Base-by-base conservation (phyloP, 768 basidiomycete genomes). In the Phylloporus sp. region DNA sequence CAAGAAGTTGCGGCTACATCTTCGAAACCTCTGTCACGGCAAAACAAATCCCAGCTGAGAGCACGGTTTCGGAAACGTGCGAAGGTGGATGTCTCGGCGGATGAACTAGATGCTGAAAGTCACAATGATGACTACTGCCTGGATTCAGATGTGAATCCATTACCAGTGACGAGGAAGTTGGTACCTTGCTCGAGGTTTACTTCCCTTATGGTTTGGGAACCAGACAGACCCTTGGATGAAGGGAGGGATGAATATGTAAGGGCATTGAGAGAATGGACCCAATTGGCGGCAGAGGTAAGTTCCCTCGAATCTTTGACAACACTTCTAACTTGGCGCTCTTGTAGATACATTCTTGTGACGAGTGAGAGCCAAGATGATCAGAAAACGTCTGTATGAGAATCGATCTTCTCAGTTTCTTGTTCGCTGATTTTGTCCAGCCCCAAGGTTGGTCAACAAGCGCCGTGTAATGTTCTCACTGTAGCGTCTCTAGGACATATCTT, bases 201-300 rank as follows among this genome's bases (percentile, higher is more conserved):
- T 3, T 81, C 80, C 1, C 80, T 92, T 56, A 78, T 80, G n/a
- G 63, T 92, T 22, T 92, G 90, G 90, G 75, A 82, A 52, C 78
- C 85, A 5, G 91, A 92, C 66, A 76, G 79, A 20, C 79, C 81
- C 0, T 80, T 87, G 1, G 84, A 91, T 54, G 82, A 82, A 46
- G 79, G 76, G 4, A 74, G 70, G 35, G 90, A 92, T 60, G 88
- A 89, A 59, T 92, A 91, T 64, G 66, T 77, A 41, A 75, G 86
- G 15, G 71, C 84, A 3, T 61, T 92, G 54, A 74, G 69, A 0
- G 90, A 92, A 63, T 92, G 91, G 89, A 80, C 80, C 34, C 71
- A 57, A 20, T 69, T 91, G 24, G 77, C 86, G 13, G 69, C 75
- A 22, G 80, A 85, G 75, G 90, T 89, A 54, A 6, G 76, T 63